These are phyloP conservation scores for Cyclotella baltica DNA, from an alignment of 108 stramenopile genomes.

Conservation along the genomic window DNA sequence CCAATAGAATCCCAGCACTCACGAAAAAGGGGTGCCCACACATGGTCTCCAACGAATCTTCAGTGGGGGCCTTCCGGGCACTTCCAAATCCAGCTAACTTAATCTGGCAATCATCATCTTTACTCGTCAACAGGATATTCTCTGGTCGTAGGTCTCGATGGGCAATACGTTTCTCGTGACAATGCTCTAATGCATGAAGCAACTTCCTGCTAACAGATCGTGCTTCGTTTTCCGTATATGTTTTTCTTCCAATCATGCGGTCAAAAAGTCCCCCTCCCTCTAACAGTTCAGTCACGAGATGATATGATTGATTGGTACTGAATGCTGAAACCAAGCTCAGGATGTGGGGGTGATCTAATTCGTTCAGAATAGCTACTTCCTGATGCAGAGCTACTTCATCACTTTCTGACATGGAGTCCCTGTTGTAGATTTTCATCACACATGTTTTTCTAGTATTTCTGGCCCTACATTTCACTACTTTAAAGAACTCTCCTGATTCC, in stretches of 20 bases:
- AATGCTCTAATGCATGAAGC: conserved; percentile 81
- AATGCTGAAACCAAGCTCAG: conserved; percentile 89
- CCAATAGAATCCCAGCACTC: too few species aligned
- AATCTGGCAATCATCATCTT: conserved; percentile 58
- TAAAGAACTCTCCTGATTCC: conserved; percentile 6
- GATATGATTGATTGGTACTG: conserved; percentile 77
- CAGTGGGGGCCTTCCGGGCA: conserved; percentile 54
- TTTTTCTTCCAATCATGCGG: conserved; percentile 86
- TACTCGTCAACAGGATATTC: conserved; percentile 75
- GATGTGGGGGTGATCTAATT: conserved; percentile 73
- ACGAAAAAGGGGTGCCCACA: conserved; percentile 70
- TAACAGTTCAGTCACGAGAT: conserved; percentile 91
- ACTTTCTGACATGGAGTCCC: conserved; percentile 62
- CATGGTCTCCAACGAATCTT: conserved; percentile 41
- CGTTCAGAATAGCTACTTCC: conserved; percentile 67
- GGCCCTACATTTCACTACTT: not conserved
- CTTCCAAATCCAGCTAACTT: conserved; percentile 88
- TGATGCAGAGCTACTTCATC: conserved; percentile 72
- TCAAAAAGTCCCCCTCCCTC: conserved; percentile 93
- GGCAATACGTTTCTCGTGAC: conserved; percentile 78
- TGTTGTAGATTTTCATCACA: conserved; percentile 82
- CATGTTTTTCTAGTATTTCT: conserved; percentile 54
- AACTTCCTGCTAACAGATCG: conserved; percentile 73
- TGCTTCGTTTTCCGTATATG: conserved; percentile 90
- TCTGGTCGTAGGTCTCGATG: too few species aligned